Conservation (phyloP, 805 yeast genomes). For the Brettanomyces sp. region DNA sequence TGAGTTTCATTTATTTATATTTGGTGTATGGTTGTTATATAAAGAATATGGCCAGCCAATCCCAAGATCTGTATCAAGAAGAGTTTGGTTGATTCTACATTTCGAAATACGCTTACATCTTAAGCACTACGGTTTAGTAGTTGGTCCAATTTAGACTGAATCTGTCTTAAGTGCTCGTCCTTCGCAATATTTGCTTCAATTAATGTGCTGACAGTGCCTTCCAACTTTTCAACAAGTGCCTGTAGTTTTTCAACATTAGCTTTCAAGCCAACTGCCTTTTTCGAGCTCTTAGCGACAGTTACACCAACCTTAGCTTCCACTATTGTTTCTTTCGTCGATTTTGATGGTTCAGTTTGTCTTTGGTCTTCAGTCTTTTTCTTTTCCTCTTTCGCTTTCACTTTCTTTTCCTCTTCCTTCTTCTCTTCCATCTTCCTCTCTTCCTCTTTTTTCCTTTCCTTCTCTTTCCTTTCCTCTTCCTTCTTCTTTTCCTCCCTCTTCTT, state of each 20-base stretch:
- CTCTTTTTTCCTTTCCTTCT: constrained; percentile 1
- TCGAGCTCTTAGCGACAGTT: constrained; percentile 28
- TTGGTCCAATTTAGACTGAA: constrained; percentile 55
- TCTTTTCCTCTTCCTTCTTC: constrained; percentile 1
- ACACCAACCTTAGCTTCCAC: constrained; percentile 9
- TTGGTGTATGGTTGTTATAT: too few relatives aligned
- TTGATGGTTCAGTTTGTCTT: constrained; percentile 5
- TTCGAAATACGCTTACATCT: background rate
- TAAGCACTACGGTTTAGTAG: constrained; percentile 26
- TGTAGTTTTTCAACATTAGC: constrained; percentile 64
- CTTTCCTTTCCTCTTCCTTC: background rate
- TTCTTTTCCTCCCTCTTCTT: background rate
- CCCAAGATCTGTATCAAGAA: too few relatives aligned
- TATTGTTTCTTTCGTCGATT: constrained; percentile 7
- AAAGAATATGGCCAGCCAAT: too few relatives aligned
- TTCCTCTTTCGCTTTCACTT: constrained; percentile 3
- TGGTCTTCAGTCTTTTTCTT: background rate
- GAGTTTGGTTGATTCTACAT: too few relatives aligned
- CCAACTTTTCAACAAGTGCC: constrained; percentile 46
- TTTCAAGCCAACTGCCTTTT: constrained; percentile 52
- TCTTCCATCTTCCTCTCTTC: constrained; percentile 3
- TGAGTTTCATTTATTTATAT: too few relatives aligned
- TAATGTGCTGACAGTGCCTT: constrained; percentile 43
- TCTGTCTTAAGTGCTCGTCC: constrained; percentile 46
- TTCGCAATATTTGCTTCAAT: constrained; percentile 49